These are phyloP conservation scores for Lactifluus volemus DNA, from an alignment of 768 basidiomycete species.

Conservation along the genomic window DNA sequence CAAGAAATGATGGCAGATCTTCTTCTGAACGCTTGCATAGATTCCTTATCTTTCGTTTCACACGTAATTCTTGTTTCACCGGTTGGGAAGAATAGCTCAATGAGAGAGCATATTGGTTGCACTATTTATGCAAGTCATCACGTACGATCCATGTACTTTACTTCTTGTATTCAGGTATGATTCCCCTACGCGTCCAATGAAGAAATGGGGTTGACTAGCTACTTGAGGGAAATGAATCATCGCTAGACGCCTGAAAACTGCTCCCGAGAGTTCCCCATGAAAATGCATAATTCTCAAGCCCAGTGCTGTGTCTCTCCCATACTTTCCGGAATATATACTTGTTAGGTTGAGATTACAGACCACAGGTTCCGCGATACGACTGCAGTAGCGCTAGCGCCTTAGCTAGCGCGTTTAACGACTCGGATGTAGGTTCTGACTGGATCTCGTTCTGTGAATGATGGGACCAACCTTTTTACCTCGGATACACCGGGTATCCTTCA, in stretches of 20 bases:
- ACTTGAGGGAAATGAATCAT: neutral
- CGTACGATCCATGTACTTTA: neutral
- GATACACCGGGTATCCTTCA: too few species aligned
- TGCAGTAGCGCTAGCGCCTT: neutral
- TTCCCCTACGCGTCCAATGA: neutral
- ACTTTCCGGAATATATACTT: neutral
- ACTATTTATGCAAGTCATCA: neutral
- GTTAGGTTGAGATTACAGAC: neutral
- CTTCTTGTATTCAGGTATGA: neutral
- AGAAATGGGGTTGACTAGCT: neutral
- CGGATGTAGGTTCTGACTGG: neutral
- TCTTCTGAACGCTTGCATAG: neutral
- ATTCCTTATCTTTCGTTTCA: neutral
- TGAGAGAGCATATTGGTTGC: too few species aligned
- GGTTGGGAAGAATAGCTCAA: too few species aligned
- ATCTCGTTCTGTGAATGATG: neutral
- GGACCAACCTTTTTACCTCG: too few species aligned
- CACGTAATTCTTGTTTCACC: slow-evolving; percentile 1
- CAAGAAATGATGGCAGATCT: slow-evolving; percentile 2
- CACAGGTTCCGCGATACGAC: neutral
- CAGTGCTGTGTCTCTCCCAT: too few species aligned
- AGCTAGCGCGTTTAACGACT: neutral
- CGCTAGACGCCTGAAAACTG: too few species aligned
- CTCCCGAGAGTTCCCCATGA: too few species aligned
- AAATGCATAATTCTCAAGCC: neutral